Base-by-base conservation (phyloP, 2,329 filamentous ascomycete species). In the Neospermospora avenae region DNA sequence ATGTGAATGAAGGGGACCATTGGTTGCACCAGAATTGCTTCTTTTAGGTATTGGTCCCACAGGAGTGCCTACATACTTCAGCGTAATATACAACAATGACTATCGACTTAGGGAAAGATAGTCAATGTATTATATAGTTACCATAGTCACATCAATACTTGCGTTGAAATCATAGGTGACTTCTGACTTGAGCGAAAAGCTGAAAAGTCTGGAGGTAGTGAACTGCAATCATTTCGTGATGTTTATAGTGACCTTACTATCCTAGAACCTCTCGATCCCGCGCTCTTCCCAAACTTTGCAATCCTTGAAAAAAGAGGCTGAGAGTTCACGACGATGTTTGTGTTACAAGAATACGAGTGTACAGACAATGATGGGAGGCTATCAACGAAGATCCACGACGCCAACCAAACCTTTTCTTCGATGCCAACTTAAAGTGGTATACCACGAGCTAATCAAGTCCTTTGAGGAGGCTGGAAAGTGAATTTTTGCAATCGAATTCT, bases 361-460 rank as follows among this genome's bases (percentile, higher is more conserved):
- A 68, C 63, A 2, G 76, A 69, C 8, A 44, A 39, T 25, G 73
- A 68, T 0, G 77, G 76, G 16, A 79, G 66, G 45, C 74, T 70
- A 37, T 79, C 77, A 37, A 70, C 72, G 16, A 73, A 63, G 48
- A 77, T 73, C 7, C 71, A 71, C 65, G 76, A 80, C 4, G 74
- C 76, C 77, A 80, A 25, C 71, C 77, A 5, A 65, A 59, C 2
- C 73, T 68, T 1, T 71, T 65, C 3, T 68, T 63, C 1, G 76
- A 74, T 0, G 63, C 67, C 58, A 78, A 77, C 77, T 80, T 80
- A 71, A 78, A 79, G 67, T 80, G 77, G 64, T 78, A 78, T 37
- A 80, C 60, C 46, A 77, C 71, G 59, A 78, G 71, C 57, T 76
- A 72, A 28, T 73, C 69, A 28, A 70, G 70, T 54, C 67, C 68